phyloP scores from a whole-genome alignment of 176 grass and related monocot genomes.

The Ampelocalamus luodianensis region DNA sequence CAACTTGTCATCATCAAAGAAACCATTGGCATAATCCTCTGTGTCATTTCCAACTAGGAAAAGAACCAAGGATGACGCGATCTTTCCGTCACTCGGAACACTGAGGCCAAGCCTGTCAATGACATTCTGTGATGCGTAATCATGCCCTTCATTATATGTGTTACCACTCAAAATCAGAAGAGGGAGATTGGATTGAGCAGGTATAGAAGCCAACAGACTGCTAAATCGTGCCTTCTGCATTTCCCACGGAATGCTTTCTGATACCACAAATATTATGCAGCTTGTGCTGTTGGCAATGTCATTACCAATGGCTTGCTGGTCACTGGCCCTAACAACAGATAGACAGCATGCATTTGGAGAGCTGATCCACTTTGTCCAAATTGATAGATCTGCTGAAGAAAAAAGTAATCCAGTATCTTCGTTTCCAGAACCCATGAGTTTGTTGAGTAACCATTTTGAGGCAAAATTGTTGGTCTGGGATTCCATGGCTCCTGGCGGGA shows the following conservation, averaged over 20 bases:
- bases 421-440: conserved; percentile 65
- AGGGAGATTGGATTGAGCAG: conserved; percentile 66
- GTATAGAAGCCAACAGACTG: conserved; percentile 65
- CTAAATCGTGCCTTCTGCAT: conserved; percentile 61
- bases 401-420: conserved; percentile 47
- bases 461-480: conserved; percentile 37
- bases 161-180: conserved; percentile 77
- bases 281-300: conserved; percentile 49
- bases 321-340: conserved; percentile 67
- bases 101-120: conserved; percentile 61
- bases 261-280: conserved; percentile 74
- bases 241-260: conserved; percentile 79
- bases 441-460: conserved; percentile 82
- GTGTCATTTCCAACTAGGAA: conserved; percentile 56
- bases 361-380: conserved; percentile 67
- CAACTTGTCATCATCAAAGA: conserved; percentile 72
- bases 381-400: conserved; percentile 56
- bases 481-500: conserved; percentile 47
- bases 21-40: conserved; percentile 52
- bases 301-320: conserved; percentile 54
- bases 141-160: conserved; percentile 56
- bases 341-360: conserved; percentile 56
- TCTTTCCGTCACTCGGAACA: conserved; percentile 52
- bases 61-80: conserved; percentile 60
- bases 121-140: conserved; percentile 53